phyloP scores from a whole-genome alignment of 345 rosid species.

The Gynandropsis gynandra region DNA sequence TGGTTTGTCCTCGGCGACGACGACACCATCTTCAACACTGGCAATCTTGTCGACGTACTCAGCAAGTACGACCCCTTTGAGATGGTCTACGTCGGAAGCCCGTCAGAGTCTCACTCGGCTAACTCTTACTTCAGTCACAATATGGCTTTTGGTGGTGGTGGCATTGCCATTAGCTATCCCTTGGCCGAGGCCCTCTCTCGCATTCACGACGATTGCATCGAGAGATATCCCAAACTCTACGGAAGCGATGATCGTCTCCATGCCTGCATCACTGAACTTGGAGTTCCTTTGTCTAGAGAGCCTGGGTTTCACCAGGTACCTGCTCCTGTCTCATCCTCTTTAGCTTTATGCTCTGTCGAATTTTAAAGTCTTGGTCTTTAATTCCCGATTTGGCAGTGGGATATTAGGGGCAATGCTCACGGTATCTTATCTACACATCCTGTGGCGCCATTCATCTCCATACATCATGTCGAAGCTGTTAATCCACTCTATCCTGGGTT shows the following conservation, averaged over 20 bases:
- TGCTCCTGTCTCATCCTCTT: neutral
- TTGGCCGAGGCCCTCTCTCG: slow-evolving; percentile 62
- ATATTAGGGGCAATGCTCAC: slow-evolving; percentile 73
- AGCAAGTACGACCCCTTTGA: slow-evolving; percentile 66
- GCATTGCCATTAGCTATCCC: slow-evolving; percentile 82
- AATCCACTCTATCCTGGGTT: slow-evolving; percentile 79
- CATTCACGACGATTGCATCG: slow-evolving; percentile 64
- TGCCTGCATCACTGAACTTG: slow-evolving; percentile 88
- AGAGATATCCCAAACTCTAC: slow-evolving; percentile 70
- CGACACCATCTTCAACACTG: slow-evolving; percentile 74
- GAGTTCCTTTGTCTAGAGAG: slow-evolving; percentile 78
- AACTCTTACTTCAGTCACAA: slow-evolving; percentile 74
- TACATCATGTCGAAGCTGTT: slow-evolving; percentile 84
- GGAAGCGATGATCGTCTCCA: slow-evolving; percentile 94
- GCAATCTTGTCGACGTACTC: slow-evolving; percentile 56
- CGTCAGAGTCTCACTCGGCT: slow-evolving; percentile 91
- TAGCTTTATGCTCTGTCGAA: neutral
- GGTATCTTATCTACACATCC: slow-evolving; percentile 83
- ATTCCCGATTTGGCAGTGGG: slow-evolving; percentile 53
- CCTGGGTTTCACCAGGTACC: slow-evolving; percentile 87
- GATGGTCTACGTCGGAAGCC: slow-evolving; percentile 75
- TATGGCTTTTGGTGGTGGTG: slow-evolving; percentile 98
- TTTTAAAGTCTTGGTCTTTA: neutral
- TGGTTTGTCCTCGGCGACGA: slow-evolving; percentile 95
- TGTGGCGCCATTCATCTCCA: slow-evolving; percentile 70